A percentile compares a stretch with the other conserved stretches of the same genome.
Conservation (phyloP, 2,329 filamentous ascomycete species). For the Trichoderma aggressivum region DNA sequence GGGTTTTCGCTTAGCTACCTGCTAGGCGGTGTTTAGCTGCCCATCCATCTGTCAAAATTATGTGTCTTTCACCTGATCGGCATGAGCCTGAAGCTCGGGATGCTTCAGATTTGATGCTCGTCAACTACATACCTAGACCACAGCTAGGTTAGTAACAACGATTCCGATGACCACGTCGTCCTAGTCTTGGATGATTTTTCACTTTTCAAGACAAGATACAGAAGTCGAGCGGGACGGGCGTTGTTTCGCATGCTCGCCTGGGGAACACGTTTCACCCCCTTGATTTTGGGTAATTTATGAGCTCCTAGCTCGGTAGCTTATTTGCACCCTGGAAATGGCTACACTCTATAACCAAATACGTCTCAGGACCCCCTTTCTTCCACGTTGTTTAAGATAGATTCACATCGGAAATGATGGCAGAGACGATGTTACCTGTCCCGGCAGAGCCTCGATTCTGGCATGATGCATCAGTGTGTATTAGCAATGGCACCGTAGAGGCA, state of each 20-base stretch:
- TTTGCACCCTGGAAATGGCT: neutral
- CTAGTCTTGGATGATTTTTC: neutral
- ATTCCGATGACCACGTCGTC: neutral
- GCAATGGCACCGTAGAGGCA: neutral
- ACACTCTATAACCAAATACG: neutral
- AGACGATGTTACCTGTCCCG: neutral
- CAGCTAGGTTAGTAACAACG: neutral
- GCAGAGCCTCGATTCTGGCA: neutral
- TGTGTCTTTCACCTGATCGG: neutral
- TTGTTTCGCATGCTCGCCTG: neutral
- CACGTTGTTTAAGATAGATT: neutral
- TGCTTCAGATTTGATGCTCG: neutral
- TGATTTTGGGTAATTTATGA: neutral
- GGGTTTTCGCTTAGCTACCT: neutral
- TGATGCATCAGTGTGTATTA: neutral
- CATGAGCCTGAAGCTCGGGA: neutral
- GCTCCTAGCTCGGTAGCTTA: slow-evolving; percentile 6
- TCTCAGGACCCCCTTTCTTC: slow-evolving; percentile 5
- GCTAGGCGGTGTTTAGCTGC: neutral
- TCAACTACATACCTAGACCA: neutral
- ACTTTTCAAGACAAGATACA: neutral
- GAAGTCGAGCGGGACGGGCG: neutral
- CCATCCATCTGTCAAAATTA: neutral
- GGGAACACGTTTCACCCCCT: neutral
- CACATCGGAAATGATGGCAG: neutral